Percentiles rank a stretch among this genome's conserved stretches.
Evolutionary conservation across 2,329 filamentous ascomycete species (phyloP).

Genomic region (Macrophomina tecta): DNA sequence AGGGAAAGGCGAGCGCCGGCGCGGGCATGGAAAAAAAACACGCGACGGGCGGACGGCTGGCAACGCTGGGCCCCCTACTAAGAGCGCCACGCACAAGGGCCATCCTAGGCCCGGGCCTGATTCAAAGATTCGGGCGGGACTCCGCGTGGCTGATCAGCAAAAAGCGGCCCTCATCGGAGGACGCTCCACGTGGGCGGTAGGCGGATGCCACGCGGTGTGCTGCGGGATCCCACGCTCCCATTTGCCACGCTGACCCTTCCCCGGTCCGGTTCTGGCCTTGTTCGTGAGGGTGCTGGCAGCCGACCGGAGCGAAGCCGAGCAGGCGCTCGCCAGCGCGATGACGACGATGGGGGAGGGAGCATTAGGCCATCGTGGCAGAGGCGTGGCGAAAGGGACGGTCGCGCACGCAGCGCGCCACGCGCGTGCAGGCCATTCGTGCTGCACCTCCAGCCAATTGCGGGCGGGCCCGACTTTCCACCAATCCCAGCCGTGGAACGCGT

Average conservation of each 20-base stretch:
- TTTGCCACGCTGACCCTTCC: not conserved
- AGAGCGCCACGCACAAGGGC: not conserved
- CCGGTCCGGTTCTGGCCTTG: not conserved
- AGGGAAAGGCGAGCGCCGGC: not conserved
- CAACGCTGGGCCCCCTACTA: not conserved
- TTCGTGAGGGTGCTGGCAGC: not conserved
- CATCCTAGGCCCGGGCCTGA: not conserved
- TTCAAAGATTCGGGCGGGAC: constrained; percentile 2
- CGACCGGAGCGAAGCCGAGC: not conserved
- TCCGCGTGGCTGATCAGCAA: constrained; percentile 22
- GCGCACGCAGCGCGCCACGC: not conserved
- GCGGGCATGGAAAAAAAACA: not conserved
- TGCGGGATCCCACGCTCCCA: constrained; percentile 10
- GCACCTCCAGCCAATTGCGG: not conserved
- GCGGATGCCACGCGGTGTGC: constrained; percentile 22
- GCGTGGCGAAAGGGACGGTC: not conserved
- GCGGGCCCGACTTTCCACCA: constrained; percentile 20
- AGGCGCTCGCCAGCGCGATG: not conserved
- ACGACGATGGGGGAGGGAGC: not conserved
- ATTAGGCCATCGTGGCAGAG: not conserved
- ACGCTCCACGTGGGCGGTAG: constrained; percentile 21
- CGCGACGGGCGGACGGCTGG: not conserved
- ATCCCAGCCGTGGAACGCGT: not conserved
- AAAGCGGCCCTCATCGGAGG: constrained; percentile 17
- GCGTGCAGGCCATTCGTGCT: not conserved